Base-by-base conservation (phyloP, 2,329 filamentous ascomycete species). In the Penicillium freii region DNA sequence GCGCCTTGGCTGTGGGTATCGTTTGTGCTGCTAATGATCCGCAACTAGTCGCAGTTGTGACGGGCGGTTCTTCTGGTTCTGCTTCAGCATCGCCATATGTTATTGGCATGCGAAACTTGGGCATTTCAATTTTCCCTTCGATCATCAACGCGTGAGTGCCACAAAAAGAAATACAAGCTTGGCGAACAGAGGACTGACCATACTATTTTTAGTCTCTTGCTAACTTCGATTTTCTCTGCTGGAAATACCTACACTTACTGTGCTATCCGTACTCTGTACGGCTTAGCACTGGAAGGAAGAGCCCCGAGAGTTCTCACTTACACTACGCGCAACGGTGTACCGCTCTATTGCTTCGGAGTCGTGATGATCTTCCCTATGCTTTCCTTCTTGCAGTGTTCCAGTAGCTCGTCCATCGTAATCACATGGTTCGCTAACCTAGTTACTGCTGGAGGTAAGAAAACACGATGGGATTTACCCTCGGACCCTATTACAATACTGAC, bases 1-100 rank as follows among this genome's bases (percentile, higher is more conserved):
- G 88, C 1, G 85, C 88, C 0, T 79, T 93, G 5, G 84, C 82
- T 17, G 85, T 90, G 3, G 87, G 88, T 6, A 86, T 91, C 51
- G 71, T 90, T 27, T 82, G 91, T 45, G 80, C 90, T 3, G 87
- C 87, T 68, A 81, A 88, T 54, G 84, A 91, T 64, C 68, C 59
- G 0, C 27, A 51, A 3, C 51, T 66, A 31, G 23, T 29, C 11
- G 40, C 39, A 2, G 57, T 66, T 19, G 59, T 66, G 15, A 42
- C 17, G 4, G 63, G 64, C 8, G 44, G 45, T 2, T 56, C 59
- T 8, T 46, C 57, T 31, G 62, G 63, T 25, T 63, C 64, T 10
- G 84, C 83, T 9, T 81, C 81, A 11, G 82, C 83, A 0, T 87
- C 84, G 29, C 84, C 84, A 2, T 87, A 86, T 64, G 84, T 86